Evolutionary conservation across 1,284 basidiomycete species (phyloP).

Genomic region (Ceratobasidium sp.): DNA sequence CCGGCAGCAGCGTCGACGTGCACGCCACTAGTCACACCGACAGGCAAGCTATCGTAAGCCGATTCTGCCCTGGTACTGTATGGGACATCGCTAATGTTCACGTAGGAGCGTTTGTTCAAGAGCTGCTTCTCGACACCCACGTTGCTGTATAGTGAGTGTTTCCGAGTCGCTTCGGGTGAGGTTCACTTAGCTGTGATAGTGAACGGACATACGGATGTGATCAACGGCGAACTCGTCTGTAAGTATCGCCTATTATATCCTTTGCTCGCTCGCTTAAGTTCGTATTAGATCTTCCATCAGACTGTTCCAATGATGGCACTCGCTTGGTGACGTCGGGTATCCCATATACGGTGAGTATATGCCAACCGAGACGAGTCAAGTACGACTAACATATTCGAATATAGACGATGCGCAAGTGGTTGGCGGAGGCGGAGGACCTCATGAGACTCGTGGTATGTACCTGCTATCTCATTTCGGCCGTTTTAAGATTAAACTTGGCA

Average conservation of each 20-base stretch:
- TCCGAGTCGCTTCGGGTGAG: not conserved
- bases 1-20: not conserved
- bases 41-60: not conserved
- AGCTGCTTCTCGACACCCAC: not conserved
- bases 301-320: not conserved
- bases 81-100: not conserved
- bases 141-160: not conserved
- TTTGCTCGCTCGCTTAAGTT: not conserved
- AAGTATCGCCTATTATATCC: not conserved
- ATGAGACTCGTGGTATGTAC: not conserved
- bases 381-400: not conserved
- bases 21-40: not conserved
- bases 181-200: not conserved
- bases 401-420: not conserved
- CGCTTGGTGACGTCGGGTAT: not conserved
- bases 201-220: not conserved
- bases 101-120: not conserved
- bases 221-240: not conserved
- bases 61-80: not conserved
- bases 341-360: not conserved
- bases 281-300: not conserved
- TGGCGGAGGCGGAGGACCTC: not conserved
- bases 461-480: not conserved
- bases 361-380: not conserved
- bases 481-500: not conserved